A percentile compares a stretch with the other conserved stretches of the same genome.
These are phyloP conservation scores for Fagus sylvatica DNA, from an alignment of 306 rosid species.

Conservation along the genomic window DNA sequence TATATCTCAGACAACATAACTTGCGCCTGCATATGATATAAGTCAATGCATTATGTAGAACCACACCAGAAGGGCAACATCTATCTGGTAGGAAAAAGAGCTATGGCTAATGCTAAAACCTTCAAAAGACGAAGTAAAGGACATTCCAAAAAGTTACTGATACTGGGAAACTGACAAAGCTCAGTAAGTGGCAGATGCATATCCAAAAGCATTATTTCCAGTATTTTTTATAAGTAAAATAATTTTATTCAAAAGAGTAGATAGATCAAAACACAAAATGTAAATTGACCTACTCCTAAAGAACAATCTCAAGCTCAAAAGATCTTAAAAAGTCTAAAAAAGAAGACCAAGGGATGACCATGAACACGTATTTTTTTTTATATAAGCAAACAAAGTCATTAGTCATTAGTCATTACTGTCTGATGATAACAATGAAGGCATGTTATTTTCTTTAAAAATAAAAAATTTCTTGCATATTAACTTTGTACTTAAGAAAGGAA, in stretches of 20 bases:
- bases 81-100: neutral
- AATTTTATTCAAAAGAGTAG: no score
- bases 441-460: neutral
- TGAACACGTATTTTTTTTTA: neutral
- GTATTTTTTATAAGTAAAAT: no score
- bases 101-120: conserved; percentile 5
- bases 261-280: no score
- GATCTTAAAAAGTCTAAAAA: no score
- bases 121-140: neutral
- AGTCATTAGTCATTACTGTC: neutral
- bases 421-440: neutral
- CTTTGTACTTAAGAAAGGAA: neutral
- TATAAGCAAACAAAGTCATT: neutral
- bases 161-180: neutral
- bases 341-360: no score
- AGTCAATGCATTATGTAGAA: conserved; percentile 15
- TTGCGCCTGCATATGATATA: conserved; percentile 63
- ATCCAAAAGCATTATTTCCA: neutral
- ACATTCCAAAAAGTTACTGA: neutral
- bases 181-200: neutral
- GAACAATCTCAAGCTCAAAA: no score
- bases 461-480: neutral
- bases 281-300: no score
- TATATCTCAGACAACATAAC: conserved; percentile 90
- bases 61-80: conserved; percentile 13